phyloP scores from a whole-genome alignment of 2,329 filamentous ascomycete genomes.

The Beauveria brongniartii region DNA sequence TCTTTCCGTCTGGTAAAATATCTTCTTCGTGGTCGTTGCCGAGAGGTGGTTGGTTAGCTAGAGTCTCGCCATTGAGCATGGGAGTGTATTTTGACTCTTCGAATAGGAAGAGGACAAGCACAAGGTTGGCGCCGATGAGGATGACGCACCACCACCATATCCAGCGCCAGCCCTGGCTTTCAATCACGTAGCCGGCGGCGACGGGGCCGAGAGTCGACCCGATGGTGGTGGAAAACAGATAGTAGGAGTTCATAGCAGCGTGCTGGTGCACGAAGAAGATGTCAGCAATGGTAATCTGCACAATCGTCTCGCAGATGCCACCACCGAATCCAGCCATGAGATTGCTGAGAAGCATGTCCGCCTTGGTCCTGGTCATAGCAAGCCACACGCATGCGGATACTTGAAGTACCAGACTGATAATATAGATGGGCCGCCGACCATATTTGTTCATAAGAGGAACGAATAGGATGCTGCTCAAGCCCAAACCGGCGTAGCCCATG shows the following conservation, averaged over 20 bases:
- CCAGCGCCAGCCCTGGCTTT: conserved; percentile 37
- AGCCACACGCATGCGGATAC: conserved; percentile 29
- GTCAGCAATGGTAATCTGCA: conserved; percentile 39
- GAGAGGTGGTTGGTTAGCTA: not conserved
- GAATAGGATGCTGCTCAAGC: conserved; percentile 32
- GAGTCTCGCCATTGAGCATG: not conserved
- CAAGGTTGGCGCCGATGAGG: conserved; percentile 27
- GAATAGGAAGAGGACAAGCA: conserved; percentile 34
- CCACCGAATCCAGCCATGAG: conserved; percentile 35
- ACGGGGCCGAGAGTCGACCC: conserved; percentile 28
- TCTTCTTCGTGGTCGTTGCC: not conserved
- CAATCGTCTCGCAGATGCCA: conserved; percentile 33
- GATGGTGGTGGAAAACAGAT: conserved; percentile 14
- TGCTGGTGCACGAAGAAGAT: conserved; percentile 41
- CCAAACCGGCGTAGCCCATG: conserved; percentile 31
- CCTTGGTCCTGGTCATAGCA: conserved; percentile 31
- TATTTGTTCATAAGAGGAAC: conserved; percentile 39
- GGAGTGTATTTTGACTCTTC: conserved; percentile 26
- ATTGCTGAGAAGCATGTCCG: conserved; percentile 35
- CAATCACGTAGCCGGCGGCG: conserved; percentile 28
- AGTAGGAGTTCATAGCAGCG: conserved; percentile 38
- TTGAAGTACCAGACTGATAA: conserved; percentile 31
- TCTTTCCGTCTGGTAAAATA: not conserved
- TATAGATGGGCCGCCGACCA: conserved; percentile 36
- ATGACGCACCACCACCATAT: conserved; percentile 39